These are phyloP conservation scores for Penicillium psychrosexuale DNA, from an alignment of 2,329 filamentous ascomycete species.

Conservation along the genomic window DNA sequence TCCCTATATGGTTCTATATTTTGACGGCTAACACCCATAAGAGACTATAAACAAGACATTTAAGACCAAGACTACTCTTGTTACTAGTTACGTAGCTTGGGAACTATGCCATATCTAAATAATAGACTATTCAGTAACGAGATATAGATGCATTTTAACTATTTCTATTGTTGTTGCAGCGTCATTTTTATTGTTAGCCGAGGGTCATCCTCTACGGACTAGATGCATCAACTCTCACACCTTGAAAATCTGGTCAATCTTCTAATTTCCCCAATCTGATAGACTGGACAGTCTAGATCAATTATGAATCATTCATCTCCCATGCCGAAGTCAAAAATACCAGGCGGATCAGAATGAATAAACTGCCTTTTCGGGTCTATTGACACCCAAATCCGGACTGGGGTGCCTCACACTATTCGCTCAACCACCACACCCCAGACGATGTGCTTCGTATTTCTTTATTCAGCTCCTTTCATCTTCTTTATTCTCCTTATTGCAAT, in stretches of 20 bases:
- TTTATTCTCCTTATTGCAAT: not conserved
- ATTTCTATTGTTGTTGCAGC: too few species aligned
- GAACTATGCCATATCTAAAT: too few species aligned
- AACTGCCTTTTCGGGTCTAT: conserved; percentile 16
- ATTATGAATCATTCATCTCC: not conserved
- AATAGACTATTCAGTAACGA: too few species aligned
- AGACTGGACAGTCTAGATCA: not conserved
- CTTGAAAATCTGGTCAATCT: not conserved
- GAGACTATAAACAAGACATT: too few species aligned
- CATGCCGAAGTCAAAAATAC: not conserved
- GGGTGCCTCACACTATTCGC: conserved; percentile 7
- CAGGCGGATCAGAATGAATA: conserved; percentile 7
- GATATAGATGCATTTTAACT: too few species aligned
- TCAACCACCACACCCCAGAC: not conserved
- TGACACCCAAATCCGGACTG: conserved; percentile 23
- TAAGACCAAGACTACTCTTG: too few species aligned
- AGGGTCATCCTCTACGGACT: not conserved
- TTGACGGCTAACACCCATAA: too few species aligned
- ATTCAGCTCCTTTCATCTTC: not conserved
- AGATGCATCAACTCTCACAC: not conserved
- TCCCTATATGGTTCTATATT: too few species aligned
- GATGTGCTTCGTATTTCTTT: not conserved
- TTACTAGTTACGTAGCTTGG: too few species aligned
- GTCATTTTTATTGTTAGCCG: not conserved
- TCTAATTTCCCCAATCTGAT: too few species aligned